Conservation (phyloP, 2,329 filamentous ascomycete genomes). For the Aspergillus eucalypticola region DNA sequence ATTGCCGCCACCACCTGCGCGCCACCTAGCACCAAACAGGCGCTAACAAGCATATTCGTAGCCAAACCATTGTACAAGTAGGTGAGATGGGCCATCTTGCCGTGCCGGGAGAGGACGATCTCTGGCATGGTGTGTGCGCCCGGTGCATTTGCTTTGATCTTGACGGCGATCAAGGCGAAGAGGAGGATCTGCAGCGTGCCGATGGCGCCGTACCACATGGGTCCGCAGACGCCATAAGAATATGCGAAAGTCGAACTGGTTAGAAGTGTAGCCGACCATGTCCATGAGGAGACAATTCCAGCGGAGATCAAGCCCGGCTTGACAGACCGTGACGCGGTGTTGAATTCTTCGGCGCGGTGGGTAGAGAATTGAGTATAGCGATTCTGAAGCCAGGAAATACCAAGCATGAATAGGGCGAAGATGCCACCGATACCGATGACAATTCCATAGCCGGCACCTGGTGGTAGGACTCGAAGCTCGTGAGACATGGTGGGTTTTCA, state of each 20-base stretch:
- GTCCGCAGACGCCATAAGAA: slow-evolving; percentile 43
- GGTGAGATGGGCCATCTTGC: slow-evolving; percentile 39
- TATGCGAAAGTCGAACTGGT: slow-evolving; percentile 47
- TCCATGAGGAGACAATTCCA: slow-evolving; percentile 53
- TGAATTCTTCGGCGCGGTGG: slow-evolving; percentile 50
- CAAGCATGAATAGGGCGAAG: slow-evolving; percentile 47
- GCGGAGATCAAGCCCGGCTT: slow-evolving; percentile 48
- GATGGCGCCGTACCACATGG: slow-evolving; percentile 47
- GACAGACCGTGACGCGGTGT: slow-evolving; percentile 44
- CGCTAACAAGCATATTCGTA: slow-evolving; percentile 46
- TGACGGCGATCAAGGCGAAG: slow-evolving; percentile 45
- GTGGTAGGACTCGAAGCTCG: slow-evolving; percentile 24
- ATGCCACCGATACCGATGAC: slow-evolving; percentile 53
- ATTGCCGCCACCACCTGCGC: slow-evolving; percentile 42
- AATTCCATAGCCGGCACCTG: slow-evolving; percentile 52
- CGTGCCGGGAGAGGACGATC: slow-evolving; percentile 43
- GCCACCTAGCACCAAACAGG: slow-evolving; percentile 43
- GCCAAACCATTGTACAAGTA: slow-evolving; percentile 45
- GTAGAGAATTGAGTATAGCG: slow-evolving; percentile 33
- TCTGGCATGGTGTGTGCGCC: slow-evolving; percentile 48
- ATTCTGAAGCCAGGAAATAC: slow-evolving; percentile 46
- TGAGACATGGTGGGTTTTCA: slow-evolving; percentile 8
- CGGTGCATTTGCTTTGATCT: slow-evolving; percentile 45
- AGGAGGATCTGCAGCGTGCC: slow-evolving; percentile 45
- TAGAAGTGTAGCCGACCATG: slow-evolving; percentile 50